Percentiles rank a stretch among this genome's conserved stretches.
Evolutionary conservation across 108 stramenopile genomes (phyloP).

Genomic region (Cyclotella cryptica): DNA sequence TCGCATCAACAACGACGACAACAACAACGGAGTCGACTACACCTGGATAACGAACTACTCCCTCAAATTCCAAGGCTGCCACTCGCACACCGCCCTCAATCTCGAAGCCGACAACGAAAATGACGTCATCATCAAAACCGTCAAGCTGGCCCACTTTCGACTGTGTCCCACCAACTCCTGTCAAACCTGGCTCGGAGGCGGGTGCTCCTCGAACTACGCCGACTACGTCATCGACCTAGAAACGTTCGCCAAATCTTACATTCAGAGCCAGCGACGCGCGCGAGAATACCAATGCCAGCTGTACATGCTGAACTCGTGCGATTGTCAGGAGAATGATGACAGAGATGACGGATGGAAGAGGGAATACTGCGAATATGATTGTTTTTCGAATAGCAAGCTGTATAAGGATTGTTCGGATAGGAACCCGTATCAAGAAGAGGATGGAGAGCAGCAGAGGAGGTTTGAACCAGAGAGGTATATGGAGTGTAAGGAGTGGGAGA

Average conservation of each 20-base stretch:
- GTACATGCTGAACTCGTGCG: constrained; percentile 31
- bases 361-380: constrained; percentile 44
- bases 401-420: constrained; percentile 27
- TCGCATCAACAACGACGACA: constrained; percentile 37
- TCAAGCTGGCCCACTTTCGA: constrained; percentile 40
- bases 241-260: constrained; percentile 34
- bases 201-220: constrained; percentile 37
- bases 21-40: constrained; percentile 32
- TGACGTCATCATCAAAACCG: constrained; percentile 22
- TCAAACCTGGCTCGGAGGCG: constrained; percentile 6
- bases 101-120: constrained; percentile 31
- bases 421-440: constrained; percentile 40
- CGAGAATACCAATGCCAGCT: constrained; percentile 32
- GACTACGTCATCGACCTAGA: constrained; percentile 42
- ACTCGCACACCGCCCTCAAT: constrained; percentile 22
- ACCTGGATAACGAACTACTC: constrained; percentile 46
- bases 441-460: constrained; percentile 23
- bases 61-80: constrained; percentile 55
- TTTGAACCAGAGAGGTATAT: constrained; percentile 43
- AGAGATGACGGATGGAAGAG: constrained; percentile 32
- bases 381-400: constrained; percentile 18
- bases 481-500: constrained; percentile 36
- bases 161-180: constrained; percentile 39
- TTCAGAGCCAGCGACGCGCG: constrained; percentile 16
- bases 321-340: constrained; percentile 43